These are phyloP conservation scores for Paecilomyces niveus DNA, from an alignment of 2,329 filamentous ascomycete genomes.

Conservation along the genomic window DNA sequence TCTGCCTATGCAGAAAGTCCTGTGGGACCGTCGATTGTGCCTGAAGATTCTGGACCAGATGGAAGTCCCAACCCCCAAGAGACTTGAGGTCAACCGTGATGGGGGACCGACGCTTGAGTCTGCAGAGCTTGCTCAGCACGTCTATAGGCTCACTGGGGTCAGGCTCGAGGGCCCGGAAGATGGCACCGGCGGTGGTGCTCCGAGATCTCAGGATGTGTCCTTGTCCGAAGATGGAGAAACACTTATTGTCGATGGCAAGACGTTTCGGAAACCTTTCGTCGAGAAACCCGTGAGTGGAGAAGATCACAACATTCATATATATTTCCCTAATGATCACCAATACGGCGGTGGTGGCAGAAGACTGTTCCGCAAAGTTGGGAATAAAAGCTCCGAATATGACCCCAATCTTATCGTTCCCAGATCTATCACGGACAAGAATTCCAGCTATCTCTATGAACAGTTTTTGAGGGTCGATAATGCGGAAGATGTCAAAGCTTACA, in stretches of 20 bases:
- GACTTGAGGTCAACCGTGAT: conserved; percentile 87
- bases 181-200: conserved; percentile 54
- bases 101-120: conserved; percentile 77
- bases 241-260: conserved; percentile 74
- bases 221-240: conserved; percentile 86
- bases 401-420: conserved; percentile 68
- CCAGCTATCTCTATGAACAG: conserved; percentile 94
- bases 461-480: conserved; percentile 96
- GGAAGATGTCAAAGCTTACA: conserved; percentile 98
- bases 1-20: conserved; percentile 89
- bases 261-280: conserved; percentile 87
- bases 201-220: conserved; percentile 61
- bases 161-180: conserved; percentile 63
- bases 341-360: conserved; percentile 83
- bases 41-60: conserved; percentile 82
- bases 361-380: conserved; percentile 93
- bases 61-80: conserved; percentile 78
- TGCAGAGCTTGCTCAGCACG: conserved; percentile 68
- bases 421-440: conserved; percentile 69
- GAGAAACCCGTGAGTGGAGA: conserved; percentile 98
- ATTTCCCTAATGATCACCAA: conserved; percentile 69
- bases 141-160: conserved; percentile 75
- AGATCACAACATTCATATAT: conserved; percentile 98
- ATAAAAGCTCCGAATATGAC: conserved; percentile 96
- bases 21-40: conserved; percentile 93